Evolutionary conservation across 306 rosid genomes (phyloP), one percentile per base, ranked within the genome.

Genomic region (Fragaria nilgerrensis): DNA sequence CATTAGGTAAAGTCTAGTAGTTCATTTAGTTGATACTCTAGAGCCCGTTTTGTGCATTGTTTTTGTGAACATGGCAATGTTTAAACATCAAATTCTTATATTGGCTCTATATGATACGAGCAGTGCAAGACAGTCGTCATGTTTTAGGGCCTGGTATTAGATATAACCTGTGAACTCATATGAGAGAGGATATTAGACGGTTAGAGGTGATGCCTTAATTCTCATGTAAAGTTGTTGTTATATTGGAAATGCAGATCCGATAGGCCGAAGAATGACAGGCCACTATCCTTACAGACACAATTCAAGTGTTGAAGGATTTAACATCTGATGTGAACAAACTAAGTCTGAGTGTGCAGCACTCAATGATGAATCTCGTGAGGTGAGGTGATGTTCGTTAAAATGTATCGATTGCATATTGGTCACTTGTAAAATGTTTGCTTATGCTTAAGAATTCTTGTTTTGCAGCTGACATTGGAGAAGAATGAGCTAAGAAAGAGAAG

Each of bases 251-350:
- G 85, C 88, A 90, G 97, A 90, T 67, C 89, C 96, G 95, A 88
- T 80, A 94, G 96, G 89, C 97, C 97, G 44, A 91, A 88, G 88
- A 92, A 94, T 73, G 98, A 94, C 81, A 94, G 83, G 96, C 87
- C 45, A 92, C 98, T 55, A 94, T 94, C 61, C 93, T 94, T 44
- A 81, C 89, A 0, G 96, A 92, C 84, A 87, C 98, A 4, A 20
- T 94, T 77, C 95, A 94, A 79, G 70, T 87, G 78, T 85, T 94
- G 68, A 88, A 88, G 77, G 98, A 94, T 81, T 87, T 90, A 55
- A 81, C 87, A 27, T 84, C 88, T 15, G 90, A 94, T 82, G 97
- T 94, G 27, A 77, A 72, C 78, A 84, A 83, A 70, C 83, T 92
- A 45, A 92, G 86, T 80, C 85, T 0, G 97, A 92, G 80, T 90